Percentiles rank a stretch among this genome's conserved stretches.
Evolutionary conservation across 441 rosid genomes (phyloP).

Genomic region (Brassica hybrid): DNA sequence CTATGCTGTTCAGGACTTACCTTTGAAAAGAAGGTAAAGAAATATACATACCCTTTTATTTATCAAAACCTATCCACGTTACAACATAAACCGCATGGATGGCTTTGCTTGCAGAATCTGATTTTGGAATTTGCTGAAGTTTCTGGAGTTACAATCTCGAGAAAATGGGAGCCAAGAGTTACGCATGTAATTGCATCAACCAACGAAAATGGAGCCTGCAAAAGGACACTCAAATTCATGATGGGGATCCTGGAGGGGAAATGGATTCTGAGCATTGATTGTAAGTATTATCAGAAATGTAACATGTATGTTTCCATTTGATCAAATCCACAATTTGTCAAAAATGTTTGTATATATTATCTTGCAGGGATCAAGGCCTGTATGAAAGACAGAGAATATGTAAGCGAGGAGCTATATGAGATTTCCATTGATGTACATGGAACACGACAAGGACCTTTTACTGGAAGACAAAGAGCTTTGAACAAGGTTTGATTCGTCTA

Average conservation of each 20-base stretch:
- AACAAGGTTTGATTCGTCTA: constrained; percentile 61
- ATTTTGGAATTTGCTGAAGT: constrained; percentile 61
- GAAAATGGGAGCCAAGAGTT: constrained; percentile 67
- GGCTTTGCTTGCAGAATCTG: constrained; percentile 56
- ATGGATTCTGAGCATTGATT: constrained; percentile 82
- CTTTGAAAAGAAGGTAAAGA: constrained; percentile 64
- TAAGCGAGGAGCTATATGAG: constrained; percentile 77
- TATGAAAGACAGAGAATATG: constrained; percentile 54
- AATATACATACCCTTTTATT: neutral
- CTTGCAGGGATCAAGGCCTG: constrained; percentile 79
- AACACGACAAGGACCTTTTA: constrained; percentile 67
- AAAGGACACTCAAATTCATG: constrained; percentile 82
- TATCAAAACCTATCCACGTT: constrained; percentile 4
- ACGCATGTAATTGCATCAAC: constrained; percentile 89
- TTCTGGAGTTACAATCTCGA: constrained; percentile 58
- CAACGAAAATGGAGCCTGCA: constrained; percentile 85
- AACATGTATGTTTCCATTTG: constrained; percentile 8
- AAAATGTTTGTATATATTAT: neutral
- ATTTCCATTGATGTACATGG: constrained; percentile 70
- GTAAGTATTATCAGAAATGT: constrained; percentile 51
- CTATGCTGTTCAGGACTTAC: constrained; percentile 86
- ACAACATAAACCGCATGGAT: constrained; percentile 18
- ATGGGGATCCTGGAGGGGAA: constrained; percentile 93
- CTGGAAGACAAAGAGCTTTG: constrained; percentile 71
- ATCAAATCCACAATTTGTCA: neutral